phyloP scores from a whole-genome alignment of 768 basidiomycete genomes.

The Suillus cothurnatus region DNA sequence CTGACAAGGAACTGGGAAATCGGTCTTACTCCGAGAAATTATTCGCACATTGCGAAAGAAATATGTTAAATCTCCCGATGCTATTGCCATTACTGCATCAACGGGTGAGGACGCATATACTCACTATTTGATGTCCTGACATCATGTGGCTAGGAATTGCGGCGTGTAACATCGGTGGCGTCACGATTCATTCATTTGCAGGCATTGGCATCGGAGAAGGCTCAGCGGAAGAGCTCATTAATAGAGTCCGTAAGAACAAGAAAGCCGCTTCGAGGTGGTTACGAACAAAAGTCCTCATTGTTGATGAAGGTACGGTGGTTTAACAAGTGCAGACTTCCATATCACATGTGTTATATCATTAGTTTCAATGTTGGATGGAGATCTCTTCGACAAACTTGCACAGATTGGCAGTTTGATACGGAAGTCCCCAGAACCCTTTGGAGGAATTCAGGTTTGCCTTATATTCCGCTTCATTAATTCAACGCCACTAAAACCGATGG shows the following conservation, averaged over 20 bases:
- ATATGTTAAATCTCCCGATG: slow-evolving; percentile 56
- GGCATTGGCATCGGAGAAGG: slow-evolving; percentile 88
- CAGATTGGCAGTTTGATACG: slow-evolving; percentile 66
- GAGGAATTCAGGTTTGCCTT: slow-evolving; percentile 81
- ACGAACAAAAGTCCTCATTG: slow-evolving; percentile 80
- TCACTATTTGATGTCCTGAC: not conserved
- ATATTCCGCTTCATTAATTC: not conserved
- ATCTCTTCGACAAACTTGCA: slow-evolving; percentile 89
- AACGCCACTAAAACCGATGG: not conserved
- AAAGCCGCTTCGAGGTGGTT: slow-evolving; percentile 82
- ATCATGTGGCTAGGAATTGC: slow-evolving; percentile 66
- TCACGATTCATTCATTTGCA: slow-evolving; percentile 95
- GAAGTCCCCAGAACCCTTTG: slow-evolving; percentile 73
- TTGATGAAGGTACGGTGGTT: slow-evolving; percentile 67
- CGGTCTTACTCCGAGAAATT: slow-evolving; percentile 90
- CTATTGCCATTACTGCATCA: slow-evolving; percentile 92
- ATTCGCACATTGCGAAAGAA: slow-evolving; percentile 71
- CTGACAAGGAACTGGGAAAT: slow-evolving; percentile 90
- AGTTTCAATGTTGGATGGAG: slow-evolving; percentile 99
- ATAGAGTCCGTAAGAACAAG: slow-evolving; percentile 77
- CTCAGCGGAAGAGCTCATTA: slow-evolving; percentile 56
- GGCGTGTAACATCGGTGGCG: slow-evolving; percentile 96
- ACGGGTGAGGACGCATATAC: slow-evolving; percentile 57
- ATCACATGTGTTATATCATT: slow-evolving; percentile 3
- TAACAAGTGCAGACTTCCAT: not conserved